Evolutionary conservation across 164 flowering plant species (phyloP), one percentile per base, ranked within the genome.

Genomic region (Vitis amurensis): DNA sequence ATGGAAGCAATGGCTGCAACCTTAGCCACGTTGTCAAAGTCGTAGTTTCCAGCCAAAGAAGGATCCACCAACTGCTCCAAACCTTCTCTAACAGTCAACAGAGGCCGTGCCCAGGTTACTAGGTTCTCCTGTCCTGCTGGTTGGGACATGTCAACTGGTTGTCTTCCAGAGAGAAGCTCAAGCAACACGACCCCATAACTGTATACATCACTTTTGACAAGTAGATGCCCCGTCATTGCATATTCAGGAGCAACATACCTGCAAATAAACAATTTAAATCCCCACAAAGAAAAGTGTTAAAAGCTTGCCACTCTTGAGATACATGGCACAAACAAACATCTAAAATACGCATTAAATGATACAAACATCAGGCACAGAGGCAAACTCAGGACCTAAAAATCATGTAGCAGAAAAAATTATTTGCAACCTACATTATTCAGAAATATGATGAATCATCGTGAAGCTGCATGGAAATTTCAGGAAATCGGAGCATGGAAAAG

Each of bases 1-100:
- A 92, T 89, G 52, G 97, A 89, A 65, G 98, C 97, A 67, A 94
- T 92, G 69, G 98, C 90, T 64, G 98, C 97, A 59, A 94, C 98
- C 69, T 84, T 89, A 50, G 97, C 98, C 90, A 92, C 84, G 74
- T 93, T 83, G 60, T 94, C 94, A 37, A 92, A 88, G 72, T 88
- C 76, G 57, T 82, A 89, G 61, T 74, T 87, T 50, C 93, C 91
- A 29, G 81, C 87, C 73, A 94, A 77, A 37, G 86, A 70, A 61
- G 97, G 97, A 69, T 94, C 98, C 31, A 92, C 92, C 73, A 94
- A 65, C 73, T 83, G 90, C 81, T 87, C 86, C 64, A 91, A 50
- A 57, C 97, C 95, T 80, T 91, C 98, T 77, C 87, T 81, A 50
- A 71, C 85, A 58, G 90, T 86, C 59, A 94, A 79, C 8, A 91